Conservation (phyloP, 2,329 filamentous ascomycete species). For the Orbilia javanica region DNA sequence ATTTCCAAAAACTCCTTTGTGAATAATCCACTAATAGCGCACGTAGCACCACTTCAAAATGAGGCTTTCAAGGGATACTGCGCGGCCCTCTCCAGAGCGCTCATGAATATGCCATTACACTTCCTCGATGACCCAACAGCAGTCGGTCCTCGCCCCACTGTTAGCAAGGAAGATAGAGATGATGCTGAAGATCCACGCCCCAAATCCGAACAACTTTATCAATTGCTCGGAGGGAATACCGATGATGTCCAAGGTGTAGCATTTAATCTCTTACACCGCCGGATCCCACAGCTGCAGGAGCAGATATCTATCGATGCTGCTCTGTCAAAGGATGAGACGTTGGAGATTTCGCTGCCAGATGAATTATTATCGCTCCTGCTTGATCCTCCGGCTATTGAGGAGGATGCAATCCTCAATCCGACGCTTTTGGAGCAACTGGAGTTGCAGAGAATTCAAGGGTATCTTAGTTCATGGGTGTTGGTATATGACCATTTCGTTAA, state of each 20-base stretch:
- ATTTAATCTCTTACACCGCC: conserved; percentile 81
- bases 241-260: conserved; percentile 81
- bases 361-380: conserved; percentile 87
- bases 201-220: conserved; percentile 68
- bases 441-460: conserved; percentile 78
- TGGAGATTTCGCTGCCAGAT: conserved; percentile 79
- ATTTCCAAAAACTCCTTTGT: neutral
- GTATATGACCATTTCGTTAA: conserved; percentile 86
- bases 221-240: conserved; percentile 80
- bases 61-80: conserved; percentile 77
- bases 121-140: conserved; percentile 75
- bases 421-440: conserved; percentile 75
- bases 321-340: conserved; percentile 65
- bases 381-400: conserved; percentile 74
- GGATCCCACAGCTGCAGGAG: conserved; percentile 83
- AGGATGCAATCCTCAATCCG: conserved; percentile 69
- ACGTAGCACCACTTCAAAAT: conserved; percentile 68
- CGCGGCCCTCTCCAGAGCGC: conserved; percentile 70
- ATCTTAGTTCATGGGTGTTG: conserved; percentile 88
- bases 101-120: conserved; percentile 75
- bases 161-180: conserved; percentile 51
- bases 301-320: conserved; percentile 82
- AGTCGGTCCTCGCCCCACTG: conserved; percentile 37
- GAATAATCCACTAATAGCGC: conserved; percentile 63
- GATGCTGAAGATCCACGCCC: conserved; percentile 47